Percentiles rank a stretch among this genome's conserved stretches.
Conservation (phyloP, 2,329 filamentous ascomycete species). For the Magnaporthales sp. region DNA sequence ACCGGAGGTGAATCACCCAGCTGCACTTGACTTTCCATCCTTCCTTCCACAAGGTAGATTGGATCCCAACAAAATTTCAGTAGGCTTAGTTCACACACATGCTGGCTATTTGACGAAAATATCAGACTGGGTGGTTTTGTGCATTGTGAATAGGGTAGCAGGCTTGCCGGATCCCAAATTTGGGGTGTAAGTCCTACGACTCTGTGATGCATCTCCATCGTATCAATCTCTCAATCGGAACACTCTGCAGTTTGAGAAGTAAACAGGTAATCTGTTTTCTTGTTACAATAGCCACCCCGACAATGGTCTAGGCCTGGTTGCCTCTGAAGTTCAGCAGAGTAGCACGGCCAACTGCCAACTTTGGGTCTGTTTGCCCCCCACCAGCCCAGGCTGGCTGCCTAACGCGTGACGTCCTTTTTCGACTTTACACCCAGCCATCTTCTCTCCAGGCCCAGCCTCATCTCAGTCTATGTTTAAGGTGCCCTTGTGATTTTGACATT, state of each 20-base stretch:
- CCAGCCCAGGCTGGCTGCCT: neutral
- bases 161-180: neutral
- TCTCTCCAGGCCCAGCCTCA: neutral
- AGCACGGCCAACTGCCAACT: no score
- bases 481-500: no score
- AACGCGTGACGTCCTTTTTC: no score
- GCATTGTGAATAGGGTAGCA: neutral
- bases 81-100: no score
- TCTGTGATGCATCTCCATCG: neutral
- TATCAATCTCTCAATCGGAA: neutral
- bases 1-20: neutral
- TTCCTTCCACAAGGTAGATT: neutral
- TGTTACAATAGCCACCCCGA: neutral
- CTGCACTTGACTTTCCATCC: neutral
- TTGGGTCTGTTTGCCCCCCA: neutral
- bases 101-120: neutral
- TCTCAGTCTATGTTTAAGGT: no score
- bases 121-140: neutral
- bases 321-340: neutral
- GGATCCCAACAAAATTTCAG: neutral
- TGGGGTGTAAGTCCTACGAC: no score
- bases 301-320: neutral
- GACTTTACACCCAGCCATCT: neutral
- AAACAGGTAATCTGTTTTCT: neutral
- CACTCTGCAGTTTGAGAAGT: neutral